Conservation (phyloP, 306 rosid species). For the Lagenaria siceraria region DNA sequence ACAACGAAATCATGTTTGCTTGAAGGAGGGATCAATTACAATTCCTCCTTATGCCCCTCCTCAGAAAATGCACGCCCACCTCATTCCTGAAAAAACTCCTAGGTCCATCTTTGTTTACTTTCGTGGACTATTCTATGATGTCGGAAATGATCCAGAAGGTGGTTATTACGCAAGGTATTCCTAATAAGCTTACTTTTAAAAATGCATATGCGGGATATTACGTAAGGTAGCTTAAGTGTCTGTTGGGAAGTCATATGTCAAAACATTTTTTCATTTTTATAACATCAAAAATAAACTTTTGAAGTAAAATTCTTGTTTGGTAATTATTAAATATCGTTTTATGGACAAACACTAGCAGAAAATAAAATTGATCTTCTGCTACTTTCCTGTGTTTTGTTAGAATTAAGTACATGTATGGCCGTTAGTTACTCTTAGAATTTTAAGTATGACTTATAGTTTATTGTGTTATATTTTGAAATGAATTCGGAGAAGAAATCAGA, state of each 20-base stretch:
- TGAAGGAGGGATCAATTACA: constrained; percentile 76
- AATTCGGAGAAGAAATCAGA: no score
- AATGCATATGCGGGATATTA: not conserved
- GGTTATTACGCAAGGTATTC: constrained; percentile 85
- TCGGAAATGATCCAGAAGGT: constrained; percentile 94
- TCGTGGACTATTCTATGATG: constrained; percentile 85
- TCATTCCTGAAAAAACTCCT: constrained; percentile 67
- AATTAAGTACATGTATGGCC: not conserved
- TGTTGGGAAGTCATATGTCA: not conserved
- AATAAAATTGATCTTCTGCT: not conserved
- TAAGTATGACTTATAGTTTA: not conserved
- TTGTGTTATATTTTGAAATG: no score
- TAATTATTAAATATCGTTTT: not conserved
- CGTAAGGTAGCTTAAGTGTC: not conserved
- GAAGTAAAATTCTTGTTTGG: not conserved
- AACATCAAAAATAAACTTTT: not conserved
- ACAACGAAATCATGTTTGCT: constrained; percentile 77
- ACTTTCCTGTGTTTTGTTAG: not conserved
- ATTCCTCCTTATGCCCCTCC: constrained; percentile 93
- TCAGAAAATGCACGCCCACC: constrained; percentile 79
- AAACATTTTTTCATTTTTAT: not conserved
- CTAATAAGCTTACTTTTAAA: not conserved
- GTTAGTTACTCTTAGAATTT: not conserved
- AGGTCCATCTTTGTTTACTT: constrained; percentile 84
- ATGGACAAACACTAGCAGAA: not conserved